These are phyloP conservation scores for Ceriops decandra DNA, from an alignment of 345 rosid genomes.

Conservation along the genomic window DNA sequence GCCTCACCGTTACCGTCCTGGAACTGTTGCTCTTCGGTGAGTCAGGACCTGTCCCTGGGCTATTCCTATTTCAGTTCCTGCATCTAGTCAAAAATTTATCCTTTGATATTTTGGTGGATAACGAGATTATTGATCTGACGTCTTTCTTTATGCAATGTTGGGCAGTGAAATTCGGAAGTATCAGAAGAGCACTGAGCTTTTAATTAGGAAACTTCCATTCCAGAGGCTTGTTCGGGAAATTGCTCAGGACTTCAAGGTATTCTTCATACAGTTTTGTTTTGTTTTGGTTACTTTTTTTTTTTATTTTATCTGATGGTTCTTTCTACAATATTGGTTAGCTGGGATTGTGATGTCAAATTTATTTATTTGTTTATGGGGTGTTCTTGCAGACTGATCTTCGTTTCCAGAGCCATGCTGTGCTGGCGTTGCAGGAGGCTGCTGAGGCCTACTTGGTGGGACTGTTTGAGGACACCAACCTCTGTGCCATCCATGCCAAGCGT, in stretches of 20 bases:
- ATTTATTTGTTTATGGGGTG: background rate
- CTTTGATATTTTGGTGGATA: background rate
- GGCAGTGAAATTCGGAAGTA: conserved; percentile 20
- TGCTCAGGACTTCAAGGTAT: conserved; percentile 24
- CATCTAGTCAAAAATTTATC: background rate
- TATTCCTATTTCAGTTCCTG: background rate
- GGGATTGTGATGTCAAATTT: too few relatives aligned
- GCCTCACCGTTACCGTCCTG: conserved; percentile 24
- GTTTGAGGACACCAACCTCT: conserved; percentile 10
- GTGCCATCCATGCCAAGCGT: conserved; percentile 15
- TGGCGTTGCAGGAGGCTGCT: conserved; percentile 20
- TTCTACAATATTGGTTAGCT: background rate
- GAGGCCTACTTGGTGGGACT: conserved; percentile 12
- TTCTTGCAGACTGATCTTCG: conserved; percentile 12
- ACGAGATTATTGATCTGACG: too few relatives aligned
- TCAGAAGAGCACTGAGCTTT: conserved; percentile 18
- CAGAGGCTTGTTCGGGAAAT: conserved; percentile 27
- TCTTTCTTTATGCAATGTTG: background rate
- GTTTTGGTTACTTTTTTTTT: background rate
- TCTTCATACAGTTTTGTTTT: rapidly evolving
- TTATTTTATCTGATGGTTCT: background rate
- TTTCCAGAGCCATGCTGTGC: conserved; percentile 10
- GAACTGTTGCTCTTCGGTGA: conserved; percentile 26
- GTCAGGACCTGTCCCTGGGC: background rate
- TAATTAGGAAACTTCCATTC: conserved; percentile 16